Evolutionary conservation across 495 filamentous ascomycete genomes (phyloP), one percentile per base, ranked within the genome.

Genomic region (Penicillium salamii): DNA sequence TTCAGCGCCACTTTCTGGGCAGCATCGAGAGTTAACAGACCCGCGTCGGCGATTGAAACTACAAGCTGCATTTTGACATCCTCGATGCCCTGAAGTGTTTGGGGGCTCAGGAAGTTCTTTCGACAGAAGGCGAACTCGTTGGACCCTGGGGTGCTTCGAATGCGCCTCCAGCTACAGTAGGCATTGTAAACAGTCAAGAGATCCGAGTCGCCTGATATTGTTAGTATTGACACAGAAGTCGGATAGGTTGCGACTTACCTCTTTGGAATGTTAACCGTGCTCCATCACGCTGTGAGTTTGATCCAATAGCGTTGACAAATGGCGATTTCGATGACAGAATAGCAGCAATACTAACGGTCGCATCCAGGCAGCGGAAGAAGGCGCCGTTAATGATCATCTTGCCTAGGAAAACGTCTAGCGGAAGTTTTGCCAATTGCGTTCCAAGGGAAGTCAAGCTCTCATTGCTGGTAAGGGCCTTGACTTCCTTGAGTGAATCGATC

Each of bases 291-390:
- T 93, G 89, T 14, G 78, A 77, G 40, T 86, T 83, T 13, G 89
- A 85, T 1, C 89, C 90, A 61, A 96, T 86, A 0, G 91, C 84
- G 17, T 87, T 86, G 3, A 88, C 76, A 59, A 98, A 98, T 0
- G 92, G 93, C 1, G 91, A 95, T 65, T 97, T 98, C 14, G 91
- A 95, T 1, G 91, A 95, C 12, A 98, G 65, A 35, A 95, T 89
- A 2, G 93, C 92, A 2, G 93, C 93, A 49, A 95, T 88, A 13
- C 90, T 97, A 48, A 97, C 76, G 13, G 85, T 80, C 52, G 88
- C 90, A 70, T 97, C 93, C 0, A 98, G 77, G 59, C 91, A 96
- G 53, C 86, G 86, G 74, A 95, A 96, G 49, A 92, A 81, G 1
- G 79, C 78, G 0, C 89, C 89, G 20, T 92, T 77, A 7, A 98